Conservation (phyloP, 495 filamentous ascomycete genomes). For the Annulohypoxylon bovei region DNA sequence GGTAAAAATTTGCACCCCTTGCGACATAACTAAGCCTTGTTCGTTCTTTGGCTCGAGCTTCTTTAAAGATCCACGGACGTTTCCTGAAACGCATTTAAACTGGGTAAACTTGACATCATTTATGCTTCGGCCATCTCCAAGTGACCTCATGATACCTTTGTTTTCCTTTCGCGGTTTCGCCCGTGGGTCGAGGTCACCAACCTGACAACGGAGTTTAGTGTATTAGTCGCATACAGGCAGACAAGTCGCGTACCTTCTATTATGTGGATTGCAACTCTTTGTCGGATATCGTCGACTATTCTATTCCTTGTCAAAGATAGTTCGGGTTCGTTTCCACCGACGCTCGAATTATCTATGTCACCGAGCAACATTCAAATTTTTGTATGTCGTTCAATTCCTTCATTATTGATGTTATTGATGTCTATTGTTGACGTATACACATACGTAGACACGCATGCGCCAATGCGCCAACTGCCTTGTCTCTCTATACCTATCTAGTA, state of each 20-base stretch:
- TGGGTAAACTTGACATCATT: conserved; percentile 39
- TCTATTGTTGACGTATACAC: conserved; percentile 9
- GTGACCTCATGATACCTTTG: conserved; percentile 42
- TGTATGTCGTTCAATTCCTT: background rate
- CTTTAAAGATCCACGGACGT: conserved; percentile 29
- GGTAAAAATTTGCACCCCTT: conserved; percentile 17
- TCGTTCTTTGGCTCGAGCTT: conserved; percentile 23
- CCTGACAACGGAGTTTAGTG: background rate
- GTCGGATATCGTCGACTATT: conserved; percentile 6
- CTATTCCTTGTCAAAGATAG: background rate
- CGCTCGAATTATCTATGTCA: background rate
- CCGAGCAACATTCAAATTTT: background rate
- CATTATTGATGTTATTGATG: background rate
- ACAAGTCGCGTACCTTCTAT: background rate
- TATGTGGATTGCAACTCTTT: background rate
- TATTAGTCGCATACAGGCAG: background rate
- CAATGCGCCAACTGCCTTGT: conserved; percentile 26
- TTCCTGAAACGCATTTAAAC: conserved; percentile 32
- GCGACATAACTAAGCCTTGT: conserved; percentile 7
- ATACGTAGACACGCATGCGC: conserved; percentile 11
- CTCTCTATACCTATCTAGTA: too few species aligned
- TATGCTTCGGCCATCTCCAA: conserved; percentile 26
- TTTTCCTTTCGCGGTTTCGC: background rate
- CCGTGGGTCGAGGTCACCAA: conserved; percentile 13
- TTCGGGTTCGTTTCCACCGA: conserved; percentile 11